These are phyloP conservation scores for Salix koriyanagi DNA, from an alignment of 345 rosid genomes.

Conservation along the genomic window DNA sequence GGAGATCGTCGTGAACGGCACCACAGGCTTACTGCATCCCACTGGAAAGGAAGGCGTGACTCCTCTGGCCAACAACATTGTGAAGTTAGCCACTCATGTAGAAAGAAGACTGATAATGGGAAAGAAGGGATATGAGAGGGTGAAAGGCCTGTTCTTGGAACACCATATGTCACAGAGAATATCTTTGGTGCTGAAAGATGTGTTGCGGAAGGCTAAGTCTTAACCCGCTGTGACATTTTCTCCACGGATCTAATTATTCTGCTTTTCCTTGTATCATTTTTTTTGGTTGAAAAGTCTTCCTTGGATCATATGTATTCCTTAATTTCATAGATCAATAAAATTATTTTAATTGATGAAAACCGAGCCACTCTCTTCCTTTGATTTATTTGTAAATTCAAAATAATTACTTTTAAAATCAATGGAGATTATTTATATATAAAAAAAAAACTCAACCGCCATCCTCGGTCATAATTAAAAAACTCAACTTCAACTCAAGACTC, in stretches of 20 bases:
- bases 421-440: no score
- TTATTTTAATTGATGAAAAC: no score
- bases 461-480: fast-evolving
- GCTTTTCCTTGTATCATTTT: not conserved
- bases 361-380: no score
- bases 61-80: slow-evolving; percentile 41
- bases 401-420: no score
- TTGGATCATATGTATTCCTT: not conserved
- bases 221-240: not conserved
- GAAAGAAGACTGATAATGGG: slow-evolving; percentile 55
- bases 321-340: not conserved
- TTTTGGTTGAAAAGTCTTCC: not conserved
- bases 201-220: slow-evolving; percentile 24
- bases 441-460: no score
- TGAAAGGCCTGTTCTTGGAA: slow-evolving; percentile 40
- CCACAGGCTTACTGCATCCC: slow-evolving; percentile 47
- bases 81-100: slow-evolving; percentile 43
- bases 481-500: no score
- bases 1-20: slow-evolving; percentile 48
- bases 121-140: slow-evolving; percentile 45
- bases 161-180: slow-evolving; percentile 46
- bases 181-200: slow-evolving; percentile 39
- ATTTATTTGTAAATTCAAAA: no score
- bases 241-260: not conserved
- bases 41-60: slow-evolving; percentile 41